Conservation (phyloP, 176 grass and related monocot genomes). For the Hsuehochloa calcarea region DNA sequence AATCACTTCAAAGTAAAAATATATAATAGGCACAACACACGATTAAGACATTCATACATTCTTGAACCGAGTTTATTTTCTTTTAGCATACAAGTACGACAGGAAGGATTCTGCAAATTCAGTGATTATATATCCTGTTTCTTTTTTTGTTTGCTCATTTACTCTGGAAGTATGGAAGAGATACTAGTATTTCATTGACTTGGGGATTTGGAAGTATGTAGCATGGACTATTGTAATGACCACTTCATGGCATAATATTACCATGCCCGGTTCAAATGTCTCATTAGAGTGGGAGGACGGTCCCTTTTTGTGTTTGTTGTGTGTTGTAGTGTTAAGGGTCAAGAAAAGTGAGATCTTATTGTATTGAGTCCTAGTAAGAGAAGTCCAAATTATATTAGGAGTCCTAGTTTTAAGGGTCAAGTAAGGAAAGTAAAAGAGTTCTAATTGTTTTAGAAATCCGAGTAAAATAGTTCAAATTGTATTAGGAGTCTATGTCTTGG, state of each 20-base stretch:
- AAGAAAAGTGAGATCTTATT: too few relatives aligned
- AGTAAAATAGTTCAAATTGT: too few relatives aligned
- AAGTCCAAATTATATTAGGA: too few relatives aligned
- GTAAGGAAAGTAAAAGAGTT: too few relatives aligned
- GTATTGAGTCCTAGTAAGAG: too few relatives aligned
- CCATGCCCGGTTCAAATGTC: background rate
- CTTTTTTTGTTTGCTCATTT: background rate
- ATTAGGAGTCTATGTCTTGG: too few relatives aligned
- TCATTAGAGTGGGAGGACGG: background rate
- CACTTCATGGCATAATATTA: background rate
- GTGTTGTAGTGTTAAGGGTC: background rate
- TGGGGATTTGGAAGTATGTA: background rate
- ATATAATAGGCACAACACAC: background rate
- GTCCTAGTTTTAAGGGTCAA: too few relatives aligned
- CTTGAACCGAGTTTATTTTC: background rate
- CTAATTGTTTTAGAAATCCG: too few relatives aligned
- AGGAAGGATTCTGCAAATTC: background rate
- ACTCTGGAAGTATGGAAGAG: background rate
- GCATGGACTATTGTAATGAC: background rate
- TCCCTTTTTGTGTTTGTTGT: background rate
- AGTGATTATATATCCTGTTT: background rate
- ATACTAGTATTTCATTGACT: background rate
- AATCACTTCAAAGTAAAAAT: background rate
- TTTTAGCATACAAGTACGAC: slow-evolving; percentile 2
- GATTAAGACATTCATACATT: background rate